Conservation (phyloP, 345 rosid genomes). For the Chamaenerion angustifolium region DNA sequence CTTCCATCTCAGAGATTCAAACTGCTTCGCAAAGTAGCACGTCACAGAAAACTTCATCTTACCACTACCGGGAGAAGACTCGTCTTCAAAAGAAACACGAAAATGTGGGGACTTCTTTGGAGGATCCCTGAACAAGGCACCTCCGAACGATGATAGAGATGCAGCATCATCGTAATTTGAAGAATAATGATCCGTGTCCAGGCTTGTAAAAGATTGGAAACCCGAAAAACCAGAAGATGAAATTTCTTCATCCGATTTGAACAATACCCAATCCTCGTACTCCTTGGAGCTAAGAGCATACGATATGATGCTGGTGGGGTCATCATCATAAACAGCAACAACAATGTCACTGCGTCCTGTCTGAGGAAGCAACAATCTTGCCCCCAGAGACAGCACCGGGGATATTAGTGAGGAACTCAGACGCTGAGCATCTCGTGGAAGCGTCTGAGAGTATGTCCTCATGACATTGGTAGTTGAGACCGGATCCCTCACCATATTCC, state of each 20-base stretch:
- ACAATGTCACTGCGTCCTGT: constrained; percentile 42
- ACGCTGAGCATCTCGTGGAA: constrained; percentile 58
- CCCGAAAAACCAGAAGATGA: constrained; percentile 35
- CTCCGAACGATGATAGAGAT: constrained; percentile 26
- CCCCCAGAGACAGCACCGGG: constrained; percentile 64
- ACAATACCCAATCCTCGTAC: constrained; percentile 58
- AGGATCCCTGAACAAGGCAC: constrained; percentile 26
- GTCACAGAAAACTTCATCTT: constrained; percentile 75
- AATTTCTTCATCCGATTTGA: constrained; percentile 24
- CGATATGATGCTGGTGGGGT: constrained; percentile 78
- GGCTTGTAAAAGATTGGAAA: constrained; percentile 53
- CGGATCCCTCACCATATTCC: constrained; percentile 74
- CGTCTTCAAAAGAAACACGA: constrained; percentile 52
- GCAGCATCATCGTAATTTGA: constrained; percentile 19
- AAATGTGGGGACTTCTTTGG: constrained; percentile 62
- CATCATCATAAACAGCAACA: constrained; percentile 79
- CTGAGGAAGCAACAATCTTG: constrained; percentile 58
- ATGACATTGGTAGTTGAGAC: constrained; percentile 25
- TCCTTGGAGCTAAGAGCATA: constrained; percentile 80
- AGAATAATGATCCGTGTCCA: constrained; percentile 27
- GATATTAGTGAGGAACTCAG: constrained; percentile 43
- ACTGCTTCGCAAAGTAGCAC: constrained; percentile 80
- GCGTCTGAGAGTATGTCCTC: constrained; percentile 49
- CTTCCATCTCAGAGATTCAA: constrained; percentile 61
- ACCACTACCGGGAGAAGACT: constrained; percentile 43